Base-by-base conservation (phyloP, 2,329 filamentous ascomycete genomes). In the Phymatotrichopsis omnivora region DNA sequence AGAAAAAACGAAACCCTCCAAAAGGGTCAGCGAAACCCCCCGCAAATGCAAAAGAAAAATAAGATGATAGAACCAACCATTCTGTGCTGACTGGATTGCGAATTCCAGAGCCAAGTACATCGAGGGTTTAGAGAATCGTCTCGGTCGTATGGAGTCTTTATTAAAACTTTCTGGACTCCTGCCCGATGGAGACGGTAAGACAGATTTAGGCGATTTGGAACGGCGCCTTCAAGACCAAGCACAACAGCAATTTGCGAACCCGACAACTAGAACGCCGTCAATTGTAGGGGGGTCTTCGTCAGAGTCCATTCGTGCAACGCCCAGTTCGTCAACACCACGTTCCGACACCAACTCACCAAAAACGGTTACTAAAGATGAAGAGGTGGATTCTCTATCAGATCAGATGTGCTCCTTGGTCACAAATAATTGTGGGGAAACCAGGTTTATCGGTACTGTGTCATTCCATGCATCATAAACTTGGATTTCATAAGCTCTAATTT, bases 331-430 rank as follows among this genome's bases (percentile, higher is more conserved):
- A 4, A 71, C 73, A 0, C 70, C 74, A 6, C 70, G 68, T 40
- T 77, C 73, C 56, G 64, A 69, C n/a, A 57, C 74, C 27, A 68
- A 71, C 12, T 77, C 75, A 0, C 74, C 74, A 1, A 69, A 67
- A 52, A 67, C 65, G 11, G 60, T 55, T 32, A 69, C 60, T 57
- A 67, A 67, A 11, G 74, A 77, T 56, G 72, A 80, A 55, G 82
- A 93, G 58, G 83, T 93, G 1, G 87, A 93, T 62, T 80, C 79
- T 2, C 66, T 98, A 46, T 94, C 89, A 1, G 91, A 98, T 66
- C 91, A 95, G 82, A 96, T 98, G 91, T 96, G 89, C 64, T 95
- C 87, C 2, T 68, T 98, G 24, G 87, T 98, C 23, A 96, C 89
- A 1, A 96, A 94, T 61, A 86, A 89, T 57, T 82, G 78, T 52